A percentile compares a stretch with the other conserved stretches of the same genome.
Evolutionary conservation across 129 eudicot species (phyloP).

Genomic region (Tagetes patula): DNA sequence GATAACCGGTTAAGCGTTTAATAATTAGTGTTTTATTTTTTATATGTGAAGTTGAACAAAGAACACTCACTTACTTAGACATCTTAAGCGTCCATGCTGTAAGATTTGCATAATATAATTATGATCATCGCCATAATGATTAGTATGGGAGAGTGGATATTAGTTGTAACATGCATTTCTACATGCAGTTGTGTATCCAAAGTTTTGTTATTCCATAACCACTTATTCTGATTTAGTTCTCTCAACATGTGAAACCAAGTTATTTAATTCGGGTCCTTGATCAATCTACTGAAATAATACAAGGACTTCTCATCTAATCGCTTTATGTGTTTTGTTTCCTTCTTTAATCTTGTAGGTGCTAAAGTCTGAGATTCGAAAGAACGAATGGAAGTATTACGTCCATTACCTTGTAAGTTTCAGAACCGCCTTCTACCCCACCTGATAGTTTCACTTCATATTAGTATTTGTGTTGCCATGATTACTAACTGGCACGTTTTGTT

Average conservation of each 20-base stretch:
- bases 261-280: constrained; percentile 7
- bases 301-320: constrained; percentile 20
- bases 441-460: background rate
- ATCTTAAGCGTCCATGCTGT: background rate
- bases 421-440: background rate
- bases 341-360: constrained; percentile 56
- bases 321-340: constrained; percentile 21
- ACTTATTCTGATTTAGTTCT: background rate
- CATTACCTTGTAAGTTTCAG: constrained; percentile 85
- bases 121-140: background rate
- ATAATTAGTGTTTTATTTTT: background rate
- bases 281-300: constrained; percentile 18
- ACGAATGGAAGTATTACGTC: constrained; percentile 75
- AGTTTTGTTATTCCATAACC: constrained; percentile 12
- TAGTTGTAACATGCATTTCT: too few relatives aligned
- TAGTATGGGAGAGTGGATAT: background rate
- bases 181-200: constrained; percentile 14
- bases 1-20: constrained; percentile 6
- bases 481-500: constrained; percentile 14
- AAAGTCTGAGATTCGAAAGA: constrained; percentile 62
- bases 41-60: constrained; percentile 6
- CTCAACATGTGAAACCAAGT: background rate
- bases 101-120: constrained; percentile 10
- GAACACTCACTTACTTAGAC: background rate
- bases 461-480: constrained; percentile 16